phyloP scores from a whole-genome alignment of 2,329 filamentous ascomycete genomes.

The Corniculantispora saksenae region DNA sequence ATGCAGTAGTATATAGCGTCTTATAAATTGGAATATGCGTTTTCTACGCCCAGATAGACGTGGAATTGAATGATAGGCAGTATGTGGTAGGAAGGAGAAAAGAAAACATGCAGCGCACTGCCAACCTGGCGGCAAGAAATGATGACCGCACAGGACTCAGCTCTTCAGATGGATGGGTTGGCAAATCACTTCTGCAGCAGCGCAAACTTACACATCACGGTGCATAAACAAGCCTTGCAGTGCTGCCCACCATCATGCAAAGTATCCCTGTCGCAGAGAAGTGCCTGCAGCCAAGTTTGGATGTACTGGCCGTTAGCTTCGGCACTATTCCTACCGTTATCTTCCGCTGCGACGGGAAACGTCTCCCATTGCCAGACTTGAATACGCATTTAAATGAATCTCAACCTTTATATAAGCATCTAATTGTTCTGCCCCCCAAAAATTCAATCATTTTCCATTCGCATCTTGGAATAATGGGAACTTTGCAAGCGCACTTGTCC shows the following conservation, averaged over 20 bases:
- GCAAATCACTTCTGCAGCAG: not conserved
- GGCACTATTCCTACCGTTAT: not conserved
- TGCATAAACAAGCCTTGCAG: not conserved
- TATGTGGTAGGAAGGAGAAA: not conserved
- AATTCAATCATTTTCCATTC: too few species aligned
- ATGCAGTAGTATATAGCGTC: too few species aligned
- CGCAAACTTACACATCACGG: slow-evolving; percentile 5
- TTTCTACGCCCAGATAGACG: not conserved
- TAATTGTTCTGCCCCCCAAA: too few species aligned
- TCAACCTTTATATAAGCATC: too few species aligned
- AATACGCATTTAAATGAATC: too few species aligned
- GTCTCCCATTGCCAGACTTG: too few species aligned
- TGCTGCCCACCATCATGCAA: not conserved
- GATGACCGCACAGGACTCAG: not conserved
- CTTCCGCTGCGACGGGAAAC: too few species aligned
- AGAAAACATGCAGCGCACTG: not conserved
- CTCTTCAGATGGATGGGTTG: not conserved
- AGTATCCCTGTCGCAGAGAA: not conserved
- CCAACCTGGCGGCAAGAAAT: not conserved
- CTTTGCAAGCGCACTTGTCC: not conserved
- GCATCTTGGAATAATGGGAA: too few species aligned
- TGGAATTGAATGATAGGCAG: not conserved
- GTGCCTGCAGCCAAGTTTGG: not conserved
- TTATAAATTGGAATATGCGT: not conserved
- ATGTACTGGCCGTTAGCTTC: too few species aligned